phyloP scores from a whole-genome alignment of 352 stramenopile species.

The Globisporangium middletonii region DNA sequence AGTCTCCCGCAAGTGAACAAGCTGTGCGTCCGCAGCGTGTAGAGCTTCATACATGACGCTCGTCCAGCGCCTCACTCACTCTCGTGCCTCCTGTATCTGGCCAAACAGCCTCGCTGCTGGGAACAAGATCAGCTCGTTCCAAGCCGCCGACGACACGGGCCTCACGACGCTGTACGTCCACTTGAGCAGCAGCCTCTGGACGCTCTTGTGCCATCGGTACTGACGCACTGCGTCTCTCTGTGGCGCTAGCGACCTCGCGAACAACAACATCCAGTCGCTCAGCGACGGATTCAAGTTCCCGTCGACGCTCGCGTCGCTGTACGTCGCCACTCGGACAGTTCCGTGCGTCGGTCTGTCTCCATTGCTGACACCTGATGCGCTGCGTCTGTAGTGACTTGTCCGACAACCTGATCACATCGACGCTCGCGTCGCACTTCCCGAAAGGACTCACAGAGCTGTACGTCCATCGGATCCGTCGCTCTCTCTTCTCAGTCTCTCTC shows the following conservation, averaged over 20 bases:
- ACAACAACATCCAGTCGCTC: conserved; percentile 24
- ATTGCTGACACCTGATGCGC: not conserved
- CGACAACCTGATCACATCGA: conserved; percentile 14
- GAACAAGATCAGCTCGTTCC: not conserved
- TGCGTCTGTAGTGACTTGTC: conserved; percentile 5
- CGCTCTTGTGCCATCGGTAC: not conserved
- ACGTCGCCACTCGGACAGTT: conserved; percentile 1
- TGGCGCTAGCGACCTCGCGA: conserved; percentile 21
- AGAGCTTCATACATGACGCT: conserved; percentile 3
- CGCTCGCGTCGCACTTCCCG: conserved; percentile 11
- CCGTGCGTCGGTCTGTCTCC: not conserved
- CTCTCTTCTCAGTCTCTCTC: not conserved
- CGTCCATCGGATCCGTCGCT: not conserved
- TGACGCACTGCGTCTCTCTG: not conserved
- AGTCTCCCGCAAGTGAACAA: conserved; percentile 14
- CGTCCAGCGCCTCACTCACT: not conserved
- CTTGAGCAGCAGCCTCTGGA: conserved; percentile 12
- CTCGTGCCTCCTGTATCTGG: not conserved
- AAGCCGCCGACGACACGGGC: not conserved
- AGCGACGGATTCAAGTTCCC: conserved; percentile 20
- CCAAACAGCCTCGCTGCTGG: not conserved
- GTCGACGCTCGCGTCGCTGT: conserved; percentile 18
- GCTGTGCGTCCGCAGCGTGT: conserved; percentile 20
- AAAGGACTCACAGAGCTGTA: conserved; percentile 7
- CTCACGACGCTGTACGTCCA: not conserved